Evolutionary conservation across 495 filamentous ascomycete genomes (phyloP).

Genomic region (Hypoxylon cercidicola): DNA sequence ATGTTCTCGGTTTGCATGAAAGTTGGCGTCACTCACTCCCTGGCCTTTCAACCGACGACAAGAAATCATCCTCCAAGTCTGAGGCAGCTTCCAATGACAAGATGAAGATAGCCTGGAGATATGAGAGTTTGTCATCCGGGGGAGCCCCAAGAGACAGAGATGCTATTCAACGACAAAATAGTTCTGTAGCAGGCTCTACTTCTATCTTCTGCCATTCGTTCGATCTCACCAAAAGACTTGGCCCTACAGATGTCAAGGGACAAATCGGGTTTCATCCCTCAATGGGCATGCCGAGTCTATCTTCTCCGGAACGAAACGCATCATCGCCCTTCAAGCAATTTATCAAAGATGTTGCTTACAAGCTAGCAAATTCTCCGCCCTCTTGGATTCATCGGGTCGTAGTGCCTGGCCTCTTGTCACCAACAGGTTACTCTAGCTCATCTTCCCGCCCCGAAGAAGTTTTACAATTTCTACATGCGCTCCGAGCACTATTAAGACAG

Average conservation of each 20-base stretch:
- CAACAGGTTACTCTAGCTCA: conserved; percentile 77
- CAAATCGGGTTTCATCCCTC: conserved; percentile 57
- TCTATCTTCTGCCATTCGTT: conserved; percentile 84
- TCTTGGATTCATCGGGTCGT: conserved; percentile 81
- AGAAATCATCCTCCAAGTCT: conserved; percentile 51
- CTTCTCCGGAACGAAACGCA: conserved; percentile 12
- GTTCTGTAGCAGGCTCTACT: conserved; percentile 29
- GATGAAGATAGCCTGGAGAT: conserved; percentile 99
- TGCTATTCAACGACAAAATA: conserved; percentile 29
- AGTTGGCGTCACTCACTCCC: conserved; percentile 86
- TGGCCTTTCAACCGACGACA: conserved; percentile 66
- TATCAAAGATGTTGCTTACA: conserved; percentile 66
- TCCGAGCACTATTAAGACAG: conserved; percentile 77
- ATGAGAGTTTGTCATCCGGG: conserved; percentile 80
- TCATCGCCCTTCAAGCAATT: conserved; percentile 72
- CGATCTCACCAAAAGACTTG: conserved; percentile 86
- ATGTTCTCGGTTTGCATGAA: conserved; percentile 81
- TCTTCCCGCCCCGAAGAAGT: conserved; percentile 74
- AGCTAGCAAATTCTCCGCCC: conserved; percentile 66
- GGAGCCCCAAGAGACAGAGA: conserved; percentile 61
- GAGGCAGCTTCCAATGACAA: conserved; percentile 64
- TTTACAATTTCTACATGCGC: conserved; percentile 83
- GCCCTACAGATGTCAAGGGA: conserved; percentile 61
- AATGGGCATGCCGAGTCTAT: conserved; percentile 45
- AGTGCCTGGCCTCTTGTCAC: conserved; percentile 84